Percentiles rank a stretch among this genome's conserved stretches.
Conservation (phyloP, 2,329 filamentous ascomycete species). For the Leptographium radiaticola region DNA sequence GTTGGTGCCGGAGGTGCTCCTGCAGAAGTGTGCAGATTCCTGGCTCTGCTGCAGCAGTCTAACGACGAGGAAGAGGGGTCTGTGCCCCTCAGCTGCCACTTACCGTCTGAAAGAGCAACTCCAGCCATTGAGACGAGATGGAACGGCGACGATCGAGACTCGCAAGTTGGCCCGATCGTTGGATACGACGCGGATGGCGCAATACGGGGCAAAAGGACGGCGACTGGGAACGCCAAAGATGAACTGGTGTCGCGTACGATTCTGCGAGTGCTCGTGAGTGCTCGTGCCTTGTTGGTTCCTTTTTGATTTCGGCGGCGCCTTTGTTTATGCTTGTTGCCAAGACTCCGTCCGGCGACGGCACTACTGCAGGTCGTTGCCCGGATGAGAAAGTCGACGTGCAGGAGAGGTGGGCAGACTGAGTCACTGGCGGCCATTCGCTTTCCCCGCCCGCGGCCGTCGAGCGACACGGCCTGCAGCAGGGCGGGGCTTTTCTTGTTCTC, state of each 20-base stretch:
- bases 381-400: not conserved
- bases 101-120: not conserved
- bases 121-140: conserved; percentile 7
- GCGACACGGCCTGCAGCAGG: conserved; percentile 13
- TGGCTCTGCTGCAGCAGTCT: not conserved
- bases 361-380: not conserved
- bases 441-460: conserved; percentile 9
- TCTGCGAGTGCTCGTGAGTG: too few species aligned
- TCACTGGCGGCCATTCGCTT: conserved; percentile 20
- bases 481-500: not conserved
- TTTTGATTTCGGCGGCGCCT: not conserved
- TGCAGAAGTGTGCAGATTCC: not conserved
- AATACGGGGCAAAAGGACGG: too few species aligned
- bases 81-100: not conserved
- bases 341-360: not conserved
- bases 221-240: not conserved
- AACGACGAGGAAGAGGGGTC: not conserved
- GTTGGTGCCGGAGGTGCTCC: not conserved
- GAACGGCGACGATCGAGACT: conserved; percentile 8
- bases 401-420: conserved; percentile 13
- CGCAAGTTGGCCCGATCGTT: too few species aligned
- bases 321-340: not conserved
- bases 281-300: too few species aligned
- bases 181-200: too few species aligned
- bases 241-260: too few species aligned